Conservation (phyloP, 257 asterid genomes). For the Plantago elongata region DNA sequence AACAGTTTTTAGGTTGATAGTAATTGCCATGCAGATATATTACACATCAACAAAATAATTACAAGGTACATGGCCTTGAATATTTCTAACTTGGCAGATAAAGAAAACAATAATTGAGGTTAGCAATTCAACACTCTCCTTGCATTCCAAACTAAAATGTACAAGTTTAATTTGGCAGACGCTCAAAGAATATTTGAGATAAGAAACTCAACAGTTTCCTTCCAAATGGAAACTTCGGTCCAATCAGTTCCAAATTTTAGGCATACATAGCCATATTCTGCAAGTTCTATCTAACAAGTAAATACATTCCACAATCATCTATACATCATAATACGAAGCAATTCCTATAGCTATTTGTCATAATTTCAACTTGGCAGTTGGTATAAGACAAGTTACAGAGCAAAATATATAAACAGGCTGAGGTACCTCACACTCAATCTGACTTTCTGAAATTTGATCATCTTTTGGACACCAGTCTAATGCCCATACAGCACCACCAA, state of each 20-base stretch:
- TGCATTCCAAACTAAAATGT: not conserved
- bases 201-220: not conserved
- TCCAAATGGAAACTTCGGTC: not conserved
- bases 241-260: not conserved
- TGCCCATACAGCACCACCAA: conserved; percentile 91
- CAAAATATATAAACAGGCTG: conserved; percentile 4
- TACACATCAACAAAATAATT: too few species aligned
- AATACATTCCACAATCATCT: not conserved
- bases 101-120: not conserved
- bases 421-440: conserved; percentile 59
- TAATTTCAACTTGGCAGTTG: not conserved
- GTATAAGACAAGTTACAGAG: not conserved
- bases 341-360: conserved; percentile 1
- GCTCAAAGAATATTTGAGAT: not conserved
- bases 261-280: conserved; percentile 9
- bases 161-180: not conserved
- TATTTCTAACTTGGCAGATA: not conserved
- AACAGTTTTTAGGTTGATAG: too few species aligned
- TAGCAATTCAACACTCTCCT: not conserved
- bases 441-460: conserved; percentile 31
- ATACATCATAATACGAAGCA: not conserved
- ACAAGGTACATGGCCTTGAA: too few species aligned
- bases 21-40: too few species aligned
- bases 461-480: conserved; percentile 92
- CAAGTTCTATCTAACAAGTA: conserved; percentile 6